phyloP scores from a whole-genome alignment of 176 grass and related monocot genomes.

The Rhynchospora pubera region DNA sequence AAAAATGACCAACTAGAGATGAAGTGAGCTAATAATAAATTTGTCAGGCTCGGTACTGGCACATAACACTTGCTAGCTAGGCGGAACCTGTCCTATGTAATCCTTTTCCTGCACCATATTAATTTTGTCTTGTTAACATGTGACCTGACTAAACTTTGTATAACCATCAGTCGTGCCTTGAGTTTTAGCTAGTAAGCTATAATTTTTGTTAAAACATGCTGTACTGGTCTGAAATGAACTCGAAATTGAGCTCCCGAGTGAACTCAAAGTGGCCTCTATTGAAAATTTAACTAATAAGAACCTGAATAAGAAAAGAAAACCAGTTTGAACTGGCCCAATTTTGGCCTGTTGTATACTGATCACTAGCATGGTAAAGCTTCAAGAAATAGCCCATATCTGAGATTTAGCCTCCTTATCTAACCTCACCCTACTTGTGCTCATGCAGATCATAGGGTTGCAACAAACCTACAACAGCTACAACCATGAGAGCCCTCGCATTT shows the following conservation, averaged over 20 bases:
- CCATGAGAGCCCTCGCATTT: constrained; percentile 46
- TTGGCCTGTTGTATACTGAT: not conserved
- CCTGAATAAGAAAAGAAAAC: not conserved
- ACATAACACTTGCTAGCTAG: too few relatives aligned
- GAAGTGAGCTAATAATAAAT: too few relatives aligned
- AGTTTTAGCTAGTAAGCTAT: not conserved
- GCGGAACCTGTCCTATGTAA: not conserved
- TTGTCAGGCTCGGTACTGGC: too few relatives aligned
- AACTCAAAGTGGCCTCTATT: not conserved
- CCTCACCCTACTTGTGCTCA: not conserved
- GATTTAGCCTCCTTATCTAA: not conserved
- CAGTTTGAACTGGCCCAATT: not conserved
- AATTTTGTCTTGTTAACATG: not conserved
- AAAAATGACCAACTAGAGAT: too few relatives aligned
- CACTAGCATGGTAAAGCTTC: not conserved
- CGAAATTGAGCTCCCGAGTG: not conserved
- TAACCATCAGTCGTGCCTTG: not conserved
- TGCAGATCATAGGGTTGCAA: constrained; percentile 68
- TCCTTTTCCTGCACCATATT: not conserved
- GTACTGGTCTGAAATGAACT: not conserved
- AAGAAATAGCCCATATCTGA: not conserved
- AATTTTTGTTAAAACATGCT: not conserved
- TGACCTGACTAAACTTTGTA: not conserved
- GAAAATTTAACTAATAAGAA: not conserved
- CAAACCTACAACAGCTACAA: constrained; percentile 85